phyloP scores from a whole-genome alignment of 495 filamentous ascomycete genomes.

The Chaetomium fimeti region DNA sequence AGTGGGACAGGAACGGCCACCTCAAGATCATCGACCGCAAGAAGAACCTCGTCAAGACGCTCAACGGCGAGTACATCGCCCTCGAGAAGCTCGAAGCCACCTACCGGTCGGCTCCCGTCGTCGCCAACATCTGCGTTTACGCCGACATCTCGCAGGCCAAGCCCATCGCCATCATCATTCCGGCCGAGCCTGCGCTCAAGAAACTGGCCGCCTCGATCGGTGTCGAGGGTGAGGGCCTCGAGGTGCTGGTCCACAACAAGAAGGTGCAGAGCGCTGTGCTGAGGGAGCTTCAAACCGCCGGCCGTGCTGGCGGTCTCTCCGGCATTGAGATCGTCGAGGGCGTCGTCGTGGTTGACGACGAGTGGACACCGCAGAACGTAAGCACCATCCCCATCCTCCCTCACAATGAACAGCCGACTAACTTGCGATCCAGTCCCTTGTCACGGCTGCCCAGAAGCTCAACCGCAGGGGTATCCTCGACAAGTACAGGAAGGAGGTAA shows the following conservation, averaged over 20 bases:
- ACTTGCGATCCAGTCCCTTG: slow-evolving; percentile 51
- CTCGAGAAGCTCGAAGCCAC: slow-evolving; percentile 97
- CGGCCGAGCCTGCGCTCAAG: slow-evolving; percentile 79
- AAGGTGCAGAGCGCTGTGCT: slow-evolving; percentile 77
- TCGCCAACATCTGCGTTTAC: slow-evolving; percentile 94
- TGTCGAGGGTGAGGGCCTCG: slow-evolving; percentile 66
- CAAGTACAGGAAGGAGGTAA: slow-evolving; percentile 64
- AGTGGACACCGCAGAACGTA: slow-evolving; percentile 97
- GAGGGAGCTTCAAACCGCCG: slow-evolving; percentile 74
- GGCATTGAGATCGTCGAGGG: slow-evolving; percentile 92
- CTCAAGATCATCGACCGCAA: slow-evolving; percentile 91
- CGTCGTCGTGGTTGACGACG: slow-evolving; percentile 89
- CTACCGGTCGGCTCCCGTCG: slow-evolving; percentile 80
- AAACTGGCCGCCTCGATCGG: slow-evolving; percentile 72
- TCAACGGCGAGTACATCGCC: slow-evolving; percentile 96
- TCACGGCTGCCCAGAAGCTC: slow-evolving; percentile 75
- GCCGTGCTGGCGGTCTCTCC: slow-evolving; percentile 70
- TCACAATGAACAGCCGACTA: not conserved
- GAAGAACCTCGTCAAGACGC: slow-evolving; percentile 97
- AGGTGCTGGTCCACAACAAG: slow-evolving; percentile 79
- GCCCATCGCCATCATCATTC: slow-evolving; percentile 93
- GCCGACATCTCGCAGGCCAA: slow-evolving; percentile 76
- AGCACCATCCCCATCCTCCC: slow-evolving; percentile 37
- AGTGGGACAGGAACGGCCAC: slow-evolving; percentile 80
- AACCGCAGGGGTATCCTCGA: slow-evolving; percentile 66